A percentile compares a stretch with the other conserved stretches of the same genome.
phyloP scores from a whole-genome alignment of 208 protist genomes.

The Phytomonas sp. region DNA sequence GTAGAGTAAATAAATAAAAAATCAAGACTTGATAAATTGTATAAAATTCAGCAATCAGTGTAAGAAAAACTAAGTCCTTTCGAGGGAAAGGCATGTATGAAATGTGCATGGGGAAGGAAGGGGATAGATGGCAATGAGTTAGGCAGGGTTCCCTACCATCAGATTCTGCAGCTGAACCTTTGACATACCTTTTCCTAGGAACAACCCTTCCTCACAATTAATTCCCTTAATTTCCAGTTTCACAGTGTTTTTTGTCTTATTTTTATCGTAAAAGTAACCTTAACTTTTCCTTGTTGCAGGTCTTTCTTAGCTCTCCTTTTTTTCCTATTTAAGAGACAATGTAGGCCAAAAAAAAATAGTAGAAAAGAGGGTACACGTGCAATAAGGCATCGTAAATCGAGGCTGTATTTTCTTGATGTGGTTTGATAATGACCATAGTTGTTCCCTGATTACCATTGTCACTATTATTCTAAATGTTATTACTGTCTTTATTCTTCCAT shows the following conservation, averaged over 20 bases:
- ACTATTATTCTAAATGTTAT: slow-evolving; percentile 8
- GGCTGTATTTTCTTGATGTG: slow-evolving; percentile 11
- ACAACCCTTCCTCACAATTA: neutral
- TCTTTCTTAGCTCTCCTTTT: neutral
- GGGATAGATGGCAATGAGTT: neutral
- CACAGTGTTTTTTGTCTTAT: neutral
- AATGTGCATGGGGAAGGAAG: neutral
- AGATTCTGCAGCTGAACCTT: neutral
- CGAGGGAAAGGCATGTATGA: neutral
- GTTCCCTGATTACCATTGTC: slow-evolving; percentile 13
- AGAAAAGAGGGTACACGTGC: neutral
- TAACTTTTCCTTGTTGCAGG: neutral
- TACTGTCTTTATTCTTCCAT: slow-evolving; percentile 8
- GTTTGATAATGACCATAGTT: neutral
- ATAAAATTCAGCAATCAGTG: neutral
- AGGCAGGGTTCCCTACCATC: neutral
- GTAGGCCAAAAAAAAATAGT: neutral
- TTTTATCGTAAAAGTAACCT: neutral
- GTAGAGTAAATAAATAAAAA: neutral
- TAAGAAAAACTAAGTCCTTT: neutral
- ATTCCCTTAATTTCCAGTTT: neutral
- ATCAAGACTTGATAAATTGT: neutral
- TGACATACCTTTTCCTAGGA: neutral
- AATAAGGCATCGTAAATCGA: neutral
- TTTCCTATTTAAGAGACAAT: neutral